Evolutionary conservation across 2,329 filamentous ascomycete genomes (phyloP).

Genomic region (Lachnellula cervina): DNA sequence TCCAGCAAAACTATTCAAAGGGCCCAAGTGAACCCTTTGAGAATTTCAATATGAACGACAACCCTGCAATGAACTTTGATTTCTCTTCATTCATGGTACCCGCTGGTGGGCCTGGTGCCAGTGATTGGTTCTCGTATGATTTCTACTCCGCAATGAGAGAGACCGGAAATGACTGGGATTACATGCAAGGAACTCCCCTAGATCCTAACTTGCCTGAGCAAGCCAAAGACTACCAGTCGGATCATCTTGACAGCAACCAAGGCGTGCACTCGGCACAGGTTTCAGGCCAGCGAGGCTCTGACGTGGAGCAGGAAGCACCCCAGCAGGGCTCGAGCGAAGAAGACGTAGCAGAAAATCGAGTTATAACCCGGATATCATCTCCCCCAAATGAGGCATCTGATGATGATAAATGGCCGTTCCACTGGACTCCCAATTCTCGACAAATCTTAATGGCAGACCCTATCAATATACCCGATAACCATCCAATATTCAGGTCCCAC

Average conservation of each 20-base stretch:
- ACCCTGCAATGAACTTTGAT: conserved; percentile 8
- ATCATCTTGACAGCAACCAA: background rate
- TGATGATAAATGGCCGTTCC: conserved; percentile 24
- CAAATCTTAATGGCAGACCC: conserved; percentile 16
- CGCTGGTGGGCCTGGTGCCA: conserved; percentile 2
- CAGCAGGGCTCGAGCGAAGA: background rate
- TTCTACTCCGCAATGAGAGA: conserved; percentile 25
- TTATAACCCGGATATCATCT: conserved; percentile 11
- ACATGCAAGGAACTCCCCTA: background rate
- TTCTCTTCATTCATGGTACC: conserved; percentile 22
- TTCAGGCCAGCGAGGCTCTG: background rate
- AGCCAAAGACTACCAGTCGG: conserved; percentile 1
- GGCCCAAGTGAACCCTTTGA: background rate
- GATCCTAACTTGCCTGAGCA: conserved; percentile 6
- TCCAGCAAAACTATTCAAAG: background rate
- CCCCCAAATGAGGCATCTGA: conserved; percentile 18
- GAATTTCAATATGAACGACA: background rate
- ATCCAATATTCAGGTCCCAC: conserved; percentile 17
- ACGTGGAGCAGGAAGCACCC: background rate
- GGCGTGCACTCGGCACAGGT: background rate
- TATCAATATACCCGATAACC: conserved; percentile 13
- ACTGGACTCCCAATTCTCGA: conserved; percentile 18
- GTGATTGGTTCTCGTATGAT: conserved; percentile 23
- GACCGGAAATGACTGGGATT: conserved; percentile 19
- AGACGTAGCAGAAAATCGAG: background rate